A percentile compares a stretch with the other conserved stretches of the same genome.
Evolutionary conservation across 2,329 filamentous ascomycete genomes (phyloP).

Genomic region (Thyridium curvatum): DNA sequence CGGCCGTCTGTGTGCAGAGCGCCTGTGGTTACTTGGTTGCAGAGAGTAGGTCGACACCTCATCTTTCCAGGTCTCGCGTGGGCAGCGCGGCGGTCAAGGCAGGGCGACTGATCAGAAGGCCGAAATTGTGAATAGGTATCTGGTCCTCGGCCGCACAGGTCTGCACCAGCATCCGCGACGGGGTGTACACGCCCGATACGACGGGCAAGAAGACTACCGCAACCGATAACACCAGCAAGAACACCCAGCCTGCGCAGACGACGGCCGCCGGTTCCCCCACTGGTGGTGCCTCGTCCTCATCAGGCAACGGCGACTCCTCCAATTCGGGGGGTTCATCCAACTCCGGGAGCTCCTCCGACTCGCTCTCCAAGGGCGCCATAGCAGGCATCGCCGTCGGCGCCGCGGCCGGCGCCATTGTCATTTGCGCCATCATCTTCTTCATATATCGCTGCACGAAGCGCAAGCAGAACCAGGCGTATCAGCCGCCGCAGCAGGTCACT

Average conservation of each 20-base stretch:
- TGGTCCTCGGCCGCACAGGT: not conserved
- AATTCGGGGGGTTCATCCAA: no score
- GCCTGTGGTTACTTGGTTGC: slow-evolving; percentile 6
- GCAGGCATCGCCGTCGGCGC: slow-evolving; percentile 9
- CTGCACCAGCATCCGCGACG: not conserved
- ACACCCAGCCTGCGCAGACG: not conserved
- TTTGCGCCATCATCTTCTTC: slow-evolving; percentile 6
- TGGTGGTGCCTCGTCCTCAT: not conserved
- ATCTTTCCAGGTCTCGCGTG: not conserved
- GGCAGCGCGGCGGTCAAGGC: no score
- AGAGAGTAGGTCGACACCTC: slow-evolving; percentile 2
- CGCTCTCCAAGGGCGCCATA: slow-evolving; percentile 9
- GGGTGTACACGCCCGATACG: not conserved
- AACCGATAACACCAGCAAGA: not conserved
- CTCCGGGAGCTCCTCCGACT: not conserved
- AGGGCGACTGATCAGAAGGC: no score
- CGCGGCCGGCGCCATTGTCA: slow-evolving; percentile 4
- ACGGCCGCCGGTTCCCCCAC: not conserved
- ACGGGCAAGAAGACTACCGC: not conserved
- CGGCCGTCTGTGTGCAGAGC: slow-evolving; percentile 2
- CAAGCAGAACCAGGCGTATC: not conserved
- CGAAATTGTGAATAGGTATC: not conserved
- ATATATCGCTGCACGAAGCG: slow-evolving; percentile 6
- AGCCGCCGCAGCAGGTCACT: not conserved
- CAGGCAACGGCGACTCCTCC: not conserved